Percentiles rank a stretch among this genome's conserved stretches.
These are phyloP conservation scores for Solanum rostratum DNA, from an alignment of 257 asterid species.

Conservation along the genomic window DNA sequence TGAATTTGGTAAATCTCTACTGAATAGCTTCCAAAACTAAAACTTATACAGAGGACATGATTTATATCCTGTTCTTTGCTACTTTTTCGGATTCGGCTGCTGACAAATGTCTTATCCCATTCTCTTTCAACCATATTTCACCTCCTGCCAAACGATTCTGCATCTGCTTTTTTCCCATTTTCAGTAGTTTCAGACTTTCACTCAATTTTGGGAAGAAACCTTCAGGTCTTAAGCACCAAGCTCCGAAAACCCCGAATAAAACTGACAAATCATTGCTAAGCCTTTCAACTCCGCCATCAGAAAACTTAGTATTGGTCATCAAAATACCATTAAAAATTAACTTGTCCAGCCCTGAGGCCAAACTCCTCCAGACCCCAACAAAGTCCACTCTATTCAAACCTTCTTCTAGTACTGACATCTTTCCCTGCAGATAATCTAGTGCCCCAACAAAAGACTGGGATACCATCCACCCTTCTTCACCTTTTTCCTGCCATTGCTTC, in stretches of 20 bases:
- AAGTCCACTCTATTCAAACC: conserved; percentile 56
- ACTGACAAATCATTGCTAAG: conserved; percentile 55
- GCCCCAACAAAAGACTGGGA: conserved; percentile 63
- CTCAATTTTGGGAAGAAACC: conserved; percentile 79
- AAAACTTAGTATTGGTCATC: conserved; percentile 48
- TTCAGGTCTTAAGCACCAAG: conserved; percentile 87
- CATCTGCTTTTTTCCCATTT: conserved; percentile 34
- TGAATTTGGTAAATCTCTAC: not conserved
- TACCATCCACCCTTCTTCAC: conserved; percentile 41
- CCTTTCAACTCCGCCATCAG: conserved; percentile 60
- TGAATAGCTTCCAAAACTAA: not conserved
- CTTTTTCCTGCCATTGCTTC: conserved; percentile 84
- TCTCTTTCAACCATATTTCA: conserved; percentile 66
- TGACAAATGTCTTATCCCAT: conserved; percentile 56
- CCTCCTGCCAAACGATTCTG: conserved; percentile 43
- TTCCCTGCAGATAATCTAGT: conserved; percentile 72
- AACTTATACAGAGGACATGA: not conserved
- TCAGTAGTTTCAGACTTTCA: conserved; percentile 70
- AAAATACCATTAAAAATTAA: conserved; percentile 43
- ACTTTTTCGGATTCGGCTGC: conserved; percentile 53
- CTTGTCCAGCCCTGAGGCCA: conserved; percentile 63
- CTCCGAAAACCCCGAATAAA: conserved; percentile 54
- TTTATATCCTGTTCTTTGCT: conserved; percentile 48
- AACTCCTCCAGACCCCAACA: conserved; percentile 70
- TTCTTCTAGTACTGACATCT: conserved; percentile 50